Base-by-base conservation (phyloP, 164 flowering plant genomes). In the Nymphaea colorata region DNA sequence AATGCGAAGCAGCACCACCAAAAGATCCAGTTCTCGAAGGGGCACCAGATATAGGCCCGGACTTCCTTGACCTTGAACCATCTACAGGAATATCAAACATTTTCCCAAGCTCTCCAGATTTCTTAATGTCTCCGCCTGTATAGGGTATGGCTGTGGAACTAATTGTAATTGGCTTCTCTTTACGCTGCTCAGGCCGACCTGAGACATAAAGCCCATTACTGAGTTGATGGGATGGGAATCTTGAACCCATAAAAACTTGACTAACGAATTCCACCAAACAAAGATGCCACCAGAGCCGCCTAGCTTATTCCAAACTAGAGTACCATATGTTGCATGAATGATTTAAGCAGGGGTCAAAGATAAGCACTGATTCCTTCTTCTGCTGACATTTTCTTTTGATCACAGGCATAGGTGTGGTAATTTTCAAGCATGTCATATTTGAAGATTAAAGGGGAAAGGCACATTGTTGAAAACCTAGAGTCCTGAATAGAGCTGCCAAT, bases 61-160 rank as follows among this genome's bases (percentile, higher is more conserved):
- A 91, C 71, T 94, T 94, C 69, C 97, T 81, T n/a, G 96, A 85
- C 74, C 83, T 87, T 7, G 96, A 84, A 57, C 91, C 90, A 74
- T 91, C 98, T 11, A 70, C 80, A 61, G 87, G 90, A 59, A 91
- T 82, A 75, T 91, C 99, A 80, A 94, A 90, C 99, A 94, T 94
- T 79, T 94, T 94, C 41, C 99, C 99, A 44, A 94, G 80, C 69
- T 94, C 99, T 51, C 99, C 99, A 41, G 99, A 94, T 64, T 85
- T 94, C 73, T 91, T 94, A 3, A 94, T 94, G 76, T 94, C 99
- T 64, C 99, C 99, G 60, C 99, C 99, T 36, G 98, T 94, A 73
- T 94, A 94, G 11, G 96, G 96, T 93, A 91, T 83, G 64, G 99
- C 93, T 0, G 77, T 78, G 47, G 97, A 88, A 71, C 88, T 86